Conservation (phyloP, 108 stramenopile species). For the Cyclotella atomus region DNA sequence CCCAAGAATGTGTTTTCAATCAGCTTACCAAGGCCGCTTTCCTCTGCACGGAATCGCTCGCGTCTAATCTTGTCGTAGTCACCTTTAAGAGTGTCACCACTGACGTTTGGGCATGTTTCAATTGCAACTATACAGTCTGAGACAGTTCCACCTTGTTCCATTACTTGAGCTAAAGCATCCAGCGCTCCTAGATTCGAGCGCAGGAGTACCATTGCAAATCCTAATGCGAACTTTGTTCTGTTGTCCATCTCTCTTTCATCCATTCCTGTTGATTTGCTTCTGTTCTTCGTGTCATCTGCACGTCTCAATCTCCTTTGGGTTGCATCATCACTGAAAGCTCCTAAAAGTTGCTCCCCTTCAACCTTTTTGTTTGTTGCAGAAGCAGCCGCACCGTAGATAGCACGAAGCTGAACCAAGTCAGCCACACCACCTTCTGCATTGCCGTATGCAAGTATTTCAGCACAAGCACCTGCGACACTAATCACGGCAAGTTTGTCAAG, state of each 20-base stretch:
- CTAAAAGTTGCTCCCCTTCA: not conserved
- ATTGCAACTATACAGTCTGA: constrained; percentile 80
- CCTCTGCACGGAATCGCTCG: constrained; percentile 55
- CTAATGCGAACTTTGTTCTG: constrained; percentile 77
- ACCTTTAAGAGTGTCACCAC: constrained; percentile 56
- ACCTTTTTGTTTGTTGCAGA: constrained; percentile 13
- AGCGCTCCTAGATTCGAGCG: constrained; percentile 78
- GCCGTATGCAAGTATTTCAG: constrained; percentile 82
- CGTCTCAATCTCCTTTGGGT: constrained; percentile 39
- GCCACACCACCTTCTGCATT: constrained; percentile 79
- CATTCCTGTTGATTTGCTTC: constrained; percentile 37
- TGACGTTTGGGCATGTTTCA: constrained; percentile 71
- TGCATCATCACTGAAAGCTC: constrained; percentile 43
- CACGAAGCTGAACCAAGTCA: constrained; percentile 70
- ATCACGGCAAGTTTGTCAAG: constrained; percentile 77
- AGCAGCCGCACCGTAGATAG: constrained; percentile 52
- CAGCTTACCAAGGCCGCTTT: constrained; percentile 54
- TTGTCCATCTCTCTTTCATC: constrained; percentile 78
- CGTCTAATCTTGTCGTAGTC: constrained; percentile 68
- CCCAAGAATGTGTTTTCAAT: constrained; percentile 49
- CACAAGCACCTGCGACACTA: constrained; percentile 84
- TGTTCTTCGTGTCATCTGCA: constrained; percentile 2
- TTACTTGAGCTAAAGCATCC: constrained; percentile 77
- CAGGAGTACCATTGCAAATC: constrained; percentile 79
- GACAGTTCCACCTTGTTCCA: constrained; percentile 73